A percentile compares a stretch with the other conserved stretches of the same genome.
phyloP scores from a whole-genome alignment of 495 filamentous ascomycete species.

The Penicillium malachiteum region DNA sequence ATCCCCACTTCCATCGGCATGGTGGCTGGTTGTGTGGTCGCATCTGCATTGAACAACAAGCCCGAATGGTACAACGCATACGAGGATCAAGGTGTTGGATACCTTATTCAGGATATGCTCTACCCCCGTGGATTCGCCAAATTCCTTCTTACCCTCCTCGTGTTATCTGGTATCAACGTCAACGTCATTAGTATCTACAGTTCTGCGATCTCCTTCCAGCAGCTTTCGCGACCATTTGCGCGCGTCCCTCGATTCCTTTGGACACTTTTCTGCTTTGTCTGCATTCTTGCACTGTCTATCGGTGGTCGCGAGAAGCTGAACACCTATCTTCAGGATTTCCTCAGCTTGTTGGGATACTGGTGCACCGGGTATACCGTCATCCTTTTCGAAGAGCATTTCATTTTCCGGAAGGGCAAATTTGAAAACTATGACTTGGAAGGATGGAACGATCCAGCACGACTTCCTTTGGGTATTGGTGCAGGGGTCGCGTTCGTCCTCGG shows the following conservation, averaged over 20 bases:
- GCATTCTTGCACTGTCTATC: slow-evolving; percentile 40
- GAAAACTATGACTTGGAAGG: slow-evolving; percentile 41
- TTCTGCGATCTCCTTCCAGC: slow-evolving; percentile 40
- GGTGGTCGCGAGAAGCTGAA: slow-evolving; percentile 40
- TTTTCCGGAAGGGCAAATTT: slow-evolving; percentile 54
- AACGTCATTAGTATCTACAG: slow-evolving; percentile 47
- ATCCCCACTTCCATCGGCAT: slow-evolving; percentile 59
- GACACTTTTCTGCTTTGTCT: slow-evolving; percentile 39
- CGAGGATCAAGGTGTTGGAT: slow-evolving; percentile 52
- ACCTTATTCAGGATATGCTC: slow-evolving; percentile 53
- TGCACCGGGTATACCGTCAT: slow-evolving; percentile 57
- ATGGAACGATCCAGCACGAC: slow-evolving; percentile 30
- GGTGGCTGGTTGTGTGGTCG: slow-evolving; percentile 52
- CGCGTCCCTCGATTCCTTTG: slow-evolving; percentile 43
- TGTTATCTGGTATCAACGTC: slow-evolving; percentile 46
- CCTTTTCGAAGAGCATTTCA: slow-evolving; percentile 58
- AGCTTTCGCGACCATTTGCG: slow-evolving; percentile 39
- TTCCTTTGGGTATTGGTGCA: slow-evolving; percentile 33
- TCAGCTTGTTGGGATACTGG: slow-evolving; percentile 61
- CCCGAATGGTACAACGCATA: slow-evolving; percentile 49
- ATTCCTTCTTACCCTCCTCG: slow-evolving; percentile 55
- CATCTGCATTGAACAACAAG: slow-evolving; percentile 50
- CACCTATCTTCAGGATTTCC: slow-evolving; percentile 51
- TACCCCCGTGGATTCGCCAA: slow-evolving; percentile 59
- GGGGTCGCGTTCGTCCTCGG: slow-evolving; percentile 33